These are phyloP conservation scores for Pterocarpus santalinus DNA, from an alignment of 306 rosid species.

Conservation along the genomic window DNA sequence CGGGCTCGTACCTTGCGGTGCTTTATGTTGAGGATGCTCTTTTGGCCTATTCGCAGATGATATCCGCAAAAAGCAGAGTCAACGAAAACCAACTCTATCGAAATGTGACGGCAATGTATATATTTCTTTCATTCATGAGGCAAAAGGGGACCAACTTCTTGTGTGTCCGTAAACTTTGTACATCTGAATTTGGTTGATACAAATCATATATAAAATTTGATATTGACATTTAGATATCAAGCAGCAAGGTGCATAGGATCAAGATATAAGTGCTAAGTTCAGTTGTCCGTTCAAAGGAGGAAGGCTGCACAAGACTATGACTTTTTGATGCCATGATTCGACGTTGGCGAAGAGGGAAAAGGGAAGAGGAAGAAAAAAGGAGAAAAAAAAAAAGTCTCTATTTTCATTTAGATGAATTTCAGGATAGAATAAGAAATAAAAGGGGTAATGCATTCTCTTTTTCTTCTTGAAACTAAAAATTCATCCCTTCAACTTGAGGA, in stretches of 20 bases:
- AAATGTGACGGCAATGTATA: constrained; percentile 30
- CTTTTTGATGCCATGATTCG: background rate
- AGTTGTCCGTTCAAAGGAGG: background rate
- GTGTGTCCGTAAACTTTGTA: constrained; percentile 37
- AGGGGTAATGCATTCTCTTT: too few relatives aligned
- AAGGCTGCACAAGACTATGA: background rate
- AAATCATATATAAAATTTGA: constrained; percentile 30
- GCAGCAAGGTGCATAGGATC: constrained; percentile 20
- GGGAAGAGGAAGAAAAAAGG: background rate
- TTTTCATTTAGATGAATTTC: background rate
- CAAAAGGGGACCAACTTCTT: constrained; percentile 42
- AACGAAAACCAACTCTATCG: constrained; percentile 13
- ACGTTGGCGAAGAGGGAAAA: background rate
- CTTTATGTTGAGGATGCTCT: background rate
- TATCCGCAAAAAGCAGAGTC: background rate
- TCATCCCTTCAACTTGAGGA: background rate
- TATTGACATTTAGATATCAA: constrained; percentile 28
- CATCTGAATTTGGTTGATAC: constrained; percentile 56
- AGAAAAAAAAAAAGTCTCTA: background rate
- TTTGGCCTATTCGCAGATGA: constrained; percentile 6
- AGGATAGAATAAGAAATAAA: background rate
- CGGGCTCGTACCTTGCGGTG: background rate
- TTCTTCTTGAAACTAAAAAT: background rate
- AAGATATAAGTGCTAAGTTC: constrained; percentile 2
- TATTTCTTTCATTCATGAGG: background rate